Evolutionary conservation across 2,329 filamentous ascomycete genomes (phyloP).

Genomic region (Monosporascus sp.): DNA sequence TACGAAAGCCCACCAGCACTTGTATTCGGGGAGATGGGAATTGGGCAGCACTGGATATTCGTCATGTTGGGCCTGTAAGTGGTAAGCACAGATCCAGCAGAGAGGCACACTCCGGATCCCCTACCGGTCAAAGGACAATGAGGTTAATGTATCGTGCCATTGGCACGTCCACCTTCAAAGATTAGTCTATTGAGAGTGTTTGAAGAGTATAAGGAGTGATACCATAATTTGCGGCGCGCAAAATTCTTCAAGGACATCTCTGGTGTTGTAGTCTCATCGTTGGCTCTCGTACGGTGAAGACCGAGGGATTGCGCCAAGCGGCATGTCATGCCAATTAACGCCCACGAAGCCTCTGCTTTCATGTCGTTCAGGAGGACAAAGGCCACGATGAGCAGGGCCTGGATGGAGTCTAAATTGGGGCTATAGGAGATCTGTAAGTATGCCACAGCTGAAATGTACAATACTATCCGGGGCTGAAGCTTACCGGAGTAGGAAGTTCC

Average conservation of each 20-base stretch:
- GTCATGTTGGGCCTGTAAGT: constrained; percentile 55
- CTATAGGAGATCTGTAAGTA: constrained; percentile 22
- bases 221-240: constrained; percentile 53
- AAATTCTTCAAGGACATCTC: constrained; percentile 48
- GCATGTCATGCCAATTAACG: constrained; percentile 57
- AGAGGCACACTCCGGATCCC: constrained; percentile 2
- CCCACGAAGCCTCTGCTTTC: constrained; percentile 66
- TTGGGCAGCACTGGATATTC: constrained; percentile 50
- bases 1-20: constrained; percentile 49
- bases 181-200: constrained; percentile 4
- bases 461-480: constrained; percentile 6
- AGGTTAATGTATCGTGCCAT: constrained; percentile 63
- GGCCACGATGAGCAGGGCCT: constrained; percentile 56
- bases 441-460: too few species aligned
- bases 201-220: constrained; percentile 7
- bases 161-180: constrained; percentile 51
- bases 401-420: constrained; percentile 61
- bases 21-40: constrained; percentile 40
- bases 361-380: constrained; percentile 64
- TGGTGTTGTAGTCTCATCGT: constrained; percentile 40
- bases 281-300: constrained; percentile 45
- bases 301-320: constrained; percentile 61
- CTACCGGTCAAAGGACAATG: constrained; percentile 60
- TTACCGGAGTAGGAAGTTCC: constrained; percentile 57
- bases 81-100: constrained; percentile 6